These are phyloP conservation scores for Magnusiomyces tetraspermus DNA, from an alignment of 1,139 yeast species.

Conservation along the genomic window DNA sequence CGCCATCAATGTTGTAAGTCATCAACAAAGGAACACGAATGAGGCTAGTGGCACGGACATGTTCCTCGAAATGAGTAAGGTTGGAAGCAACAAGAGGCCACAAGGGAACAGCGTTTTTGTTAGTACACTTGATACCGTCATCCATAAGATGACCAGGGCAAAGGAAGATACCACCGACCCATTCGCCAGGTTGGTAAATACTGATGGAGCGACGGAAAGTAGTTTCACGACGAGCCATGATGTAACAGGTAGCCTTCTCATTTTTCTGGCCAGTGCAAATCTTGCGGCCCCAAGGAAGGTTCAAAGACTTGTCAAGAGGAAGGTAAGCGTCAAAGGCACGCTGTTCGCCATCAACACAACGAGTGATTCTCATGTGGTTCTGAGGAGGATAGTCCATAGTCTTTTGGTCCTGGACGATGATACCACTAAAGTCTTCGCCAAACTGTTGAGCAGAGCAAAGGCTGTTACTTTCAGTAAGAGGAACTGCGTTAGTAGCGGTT, in stretches of 20 bases:
- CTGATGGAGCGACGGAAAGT: not conserved
- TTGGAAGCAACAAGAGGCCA: not conserved
- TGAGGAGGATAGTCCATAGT: not conserved
- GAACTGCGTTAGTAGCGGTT: not conserved
- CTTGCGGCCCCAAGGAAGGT: not conserved
- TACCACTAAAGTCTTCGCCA: not conserved
- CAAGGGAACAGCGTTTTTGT: not conserved
- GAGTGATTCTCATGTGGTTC: not conserved
- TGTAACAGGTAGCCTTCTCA: not conserved
- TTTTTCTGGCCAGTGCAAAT: slow-evolving; percentile 2
- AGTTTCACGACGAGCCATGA: not conserved
- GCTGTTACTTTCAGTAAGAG: not conserved
- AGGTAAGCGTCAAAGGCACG: not conserved
- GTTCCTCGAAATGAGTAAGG: not conserved
- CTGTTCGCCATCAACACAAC: not conserved
- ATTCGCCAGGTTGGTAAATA: not conserved
- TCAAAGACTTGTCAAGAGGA: not conserved
- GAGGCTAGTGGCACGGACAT: not conserved
- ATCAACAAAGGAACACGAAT: not conserved
- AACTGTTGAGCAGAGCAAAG: not conserved
- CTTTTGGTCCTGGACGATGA: not conserved
- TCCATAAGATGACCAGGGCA: not conserved
- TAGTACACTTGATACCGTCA: not conserved
- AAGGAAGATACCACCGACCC: slow-evolving; percentile 3
- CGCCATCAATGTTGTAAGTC: not conserved